A percentile compares a stretch with the other conserved stretches of the same genome.
phyloP scores from a whole-genome alignment of 2,329 filamentous ascomycete genomes.

The Botryosphaeria dothidea region DNA sequence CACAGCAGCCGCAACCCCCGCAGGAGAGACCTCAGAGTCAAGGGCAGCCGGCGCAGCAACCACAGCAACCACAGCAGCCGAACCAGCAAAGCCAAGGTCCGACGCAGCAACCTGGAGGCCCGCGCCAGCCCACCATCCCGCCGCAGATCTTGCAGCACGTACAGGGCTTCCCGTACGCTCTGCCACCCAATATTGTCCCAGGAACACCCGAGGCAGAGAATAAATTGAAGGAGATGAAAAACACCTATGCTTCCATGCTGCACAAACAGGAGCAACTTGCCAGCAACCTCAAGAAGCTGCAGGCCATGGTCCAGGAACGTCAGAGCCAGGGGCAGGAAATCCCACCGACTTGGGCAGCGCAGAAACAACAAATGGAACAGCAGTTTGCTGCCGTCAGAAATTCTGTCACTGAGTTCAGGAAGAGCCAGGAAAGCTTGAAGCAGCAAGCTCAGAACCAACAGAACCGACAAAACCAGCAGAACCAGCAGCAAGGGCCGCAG shows the following conservation, averaged over 20 bases:
- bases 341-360: conserved; percentile 30
- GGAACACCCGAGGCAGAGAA: conserved; percentile 38
- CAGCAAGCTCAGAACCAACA: conserved; percentile 4
- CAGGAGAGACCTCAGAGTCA: conserved; percentile 21
- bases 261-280: conserved; percentile 33
- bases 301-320: conserved; percentile 33
- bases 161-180: conserved; percentile 34
- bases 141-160: conserved; percentile 40
- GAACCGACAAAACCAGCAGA: conserved; percentile 26
- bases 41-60: conserved; percentile 27
- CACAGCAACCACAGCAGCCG: conserved; percentile 29
- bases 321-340: conserved; percentile 35
- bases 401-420: conserved; percentile 38
- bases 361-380: conserved; percentile 32
- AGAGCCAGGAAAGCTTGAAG: conserved; percentile 36
- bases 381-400: conserved; percentile 32
- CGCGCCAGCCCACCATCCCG: conserved; percentile 27
- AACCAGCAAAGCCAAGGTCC: conserved; percentile 26
- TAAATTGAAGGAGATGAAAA: conserved; percentile 38
- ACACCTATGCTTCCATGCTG: conserved; percentile 36
- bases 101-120: conserved; percentile 23
- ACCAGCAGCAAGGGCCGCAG: conserved; percentile 15
- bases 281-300: conserved; percentile 29
- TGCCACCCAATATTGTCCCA: conserved; percentile 30
- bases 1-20: neutral